These are phyloP conservation scores for Cladosporium velox DNA, from an alignment of 2,329 filamentous ascomycete species.

Conservation along the genomic window DNA sequence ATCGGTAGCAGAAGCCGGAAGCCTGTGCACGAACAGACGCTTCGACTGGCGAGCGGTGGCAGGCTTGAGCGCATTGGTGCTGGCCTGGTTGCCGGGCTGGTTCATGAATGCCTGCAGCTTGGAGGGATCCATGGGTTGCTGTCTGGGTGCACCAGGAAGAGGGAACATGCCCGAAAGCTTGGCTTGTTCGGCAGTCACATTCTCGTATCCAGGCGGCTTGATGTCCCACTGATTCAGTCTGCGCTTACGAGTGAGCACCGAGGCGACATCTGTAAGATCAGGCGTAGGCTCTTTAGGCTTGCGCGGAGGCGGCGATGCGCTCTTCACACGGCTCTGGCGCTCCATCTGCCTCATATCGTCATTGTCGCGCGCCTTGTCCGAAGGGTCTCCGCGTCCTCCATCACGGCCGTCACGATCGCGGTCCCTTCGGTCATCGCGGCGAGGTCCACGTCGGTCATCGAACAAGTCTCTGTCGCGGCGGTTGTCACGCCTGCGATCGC, in stretches of 20 bases:
- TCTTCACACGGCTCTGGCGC: constrained; percentile 56
- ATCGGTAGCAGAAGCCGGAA: constrained; percentile 72
- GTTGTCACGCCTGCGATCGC: constrained; percentile 44
- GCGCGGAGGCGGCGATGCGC: constrained; percentile 76
- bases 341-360: constrained; percentile 40
- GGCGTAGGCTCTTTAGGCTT: constrained; percentile 96
- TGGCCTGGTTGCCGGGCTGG: constrained; percentile 72
- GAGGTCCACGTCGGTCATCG: constrained; percentile 17
- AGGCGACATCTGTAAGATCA: constrained; percentile 83
- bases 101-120: constrained; percentile 96
- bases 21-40: constrained; percentile 83
- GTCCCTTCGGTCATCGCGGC: constrained; percentile 51
- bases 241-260: constrained; percentile 82
- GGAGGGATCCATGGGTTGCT: constrained; percentile 91
- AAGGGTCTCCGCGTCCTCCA: constrained; percentile 30
- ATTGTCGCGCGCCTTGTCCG: constrained; percentile 40
- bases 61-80: constrained; percentile 81
- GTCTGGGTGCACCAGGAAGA: constrained; percentile 88
- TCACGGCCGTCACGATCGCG: constrained; percentile 42
- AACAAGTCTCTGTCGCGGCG: constrained; percentile 44
- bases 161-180: constrained; percentile 99
- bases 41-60: constrained; percentile 93
- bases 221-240: constrained; percentile 99
- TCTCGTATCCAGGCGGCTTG: constrained; percentile 96
- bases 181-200: constrained; percentile 95